Conservation (phyloP, 1,284 basidiomycete species). For the Coniferiporia weirii region DNA sequence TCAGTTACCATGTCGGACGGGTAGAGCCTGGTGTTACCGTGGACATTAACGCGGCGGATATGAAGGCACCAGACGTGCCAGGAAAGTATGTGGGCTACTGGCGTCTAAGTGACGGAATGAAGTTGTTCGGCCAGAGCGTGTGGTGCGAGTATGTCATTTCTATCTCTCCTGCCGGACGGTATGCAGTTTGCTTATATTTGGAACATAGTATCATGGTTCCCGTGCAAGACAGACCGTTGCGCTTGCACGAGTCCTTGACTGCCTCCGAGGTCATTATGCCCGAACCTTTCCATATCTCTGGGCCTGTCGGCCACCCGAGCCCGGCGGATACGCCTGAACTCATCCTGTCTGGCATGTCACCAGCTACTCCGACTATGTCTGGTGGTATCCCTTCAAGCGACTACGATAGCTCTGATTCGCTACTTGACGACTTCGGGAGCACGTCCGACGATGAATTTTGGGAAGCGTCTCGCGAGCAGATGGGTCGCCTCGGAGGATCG, state of each 20-base stretch:
- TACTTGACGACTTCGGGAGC: constrained; percentile 39
- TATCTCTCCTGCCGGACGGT: constrained; percentile 15
- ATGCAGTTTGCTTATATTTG: constrained; percentile 8
- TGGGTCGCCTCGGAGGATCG: constrained; percentile 27
- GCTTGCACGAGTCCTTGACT: constrained; percentile 41
- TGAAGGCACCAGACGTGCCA: constrained; percentile 72
- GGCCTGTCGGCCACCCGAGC: constrained; percentile 18
- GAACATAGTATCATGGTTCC: constrained; percentile 54
- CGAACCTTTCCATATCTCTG: constrained; percentile 28
- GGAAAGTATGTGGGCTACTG: constrained; percentile 75
- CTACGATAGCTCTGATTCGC: constrained; percentile 23
- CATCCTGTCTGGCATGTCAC: constrained; percentile 20
- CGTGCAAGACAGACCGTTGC: constrained; percentile 33
- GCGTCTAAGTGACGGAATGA: constrained; percentile 56
- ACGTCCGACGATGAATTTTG: constrained; percentile 50
- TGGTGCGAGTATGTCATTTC: constrained; percentile 61
- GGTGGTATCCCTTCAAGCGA: constrained; percentile 38
- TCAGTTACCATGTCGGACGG: constrained; percentile 43
- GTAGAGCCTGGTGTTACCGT: constrained; percentile 52
- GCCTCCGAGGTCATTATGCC: constrained; percentile 72
- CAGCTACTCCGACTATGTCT: constrained; percentile 26
- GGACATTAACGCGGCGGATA: constrained; percentile 65
- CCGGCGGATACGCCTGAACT: constrained; percentile 10
- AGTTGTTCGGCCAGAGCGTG: constrained; percentile 65
- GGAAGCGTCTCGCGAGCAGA: constrained; percentile 51